phyloP scores from a whole-genome alignment of 148 eudicot species.

The Cornus kousa region DNA sequence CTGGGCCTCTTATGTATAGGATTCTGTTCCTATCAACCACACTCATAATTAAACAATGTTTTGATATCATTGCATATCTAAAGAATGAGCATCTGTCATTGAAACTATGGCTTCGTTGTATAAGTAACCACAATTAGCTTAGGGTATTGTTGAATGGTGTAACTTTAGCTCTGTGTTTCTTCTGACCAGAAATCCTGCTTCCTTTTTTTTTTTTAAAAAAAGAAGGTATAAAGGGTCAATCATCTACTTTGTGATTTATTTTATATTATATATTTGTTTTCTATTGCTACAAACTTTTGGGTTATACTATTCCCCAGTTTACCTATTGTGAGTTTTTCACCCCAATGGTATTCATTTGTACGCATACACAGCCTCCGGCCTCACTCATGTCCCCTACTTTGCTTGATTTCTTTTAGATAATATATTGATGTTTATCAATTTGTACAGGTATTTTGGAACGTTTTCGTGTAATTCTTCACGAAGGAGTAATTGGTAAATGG shows the following conservation, averaged over 20 bases:
- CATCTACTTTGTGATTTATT: too few species aligned
- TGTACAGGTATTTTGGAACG: conserved; percentile 81
- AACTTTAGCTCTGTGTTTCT: background rate
- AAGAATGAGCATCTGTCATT: too few species aligned
- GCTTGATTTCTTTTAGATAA: background rate
- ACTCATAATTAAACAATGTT: too few species aligned
- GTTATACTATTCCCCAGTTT: background rate
- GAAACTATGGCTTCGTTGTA: background rate
- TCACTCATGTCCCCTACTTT: background rate
- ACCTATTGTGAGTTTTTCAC: background rate
- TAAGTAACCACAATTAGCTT: background rate
- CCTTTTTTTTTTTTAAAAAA: too few species aligned
- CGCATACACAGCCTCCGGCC: background rate
- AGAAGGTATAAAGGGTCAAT: background rate
- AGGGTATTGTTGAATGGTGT: background rate
- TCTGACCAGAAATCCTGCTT: background rate
- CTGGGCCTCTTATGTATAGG: too few species aligned
- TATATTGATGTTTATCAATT: background rate
- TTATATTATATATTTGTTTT: too few species aligned
- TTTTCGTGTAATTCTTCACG: conserved; percentile 91
- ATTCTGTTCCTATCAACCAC: too few species aligned
- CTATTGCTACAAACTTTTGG: background rate
- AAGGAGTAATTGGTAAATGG: conserved; percentile 92
- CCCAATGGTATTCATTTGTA: background rate
- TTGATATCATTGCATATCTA: too few species aligned